Conservation (phyloP, 1,284 basidiomycete species). For the Porodaedalea pini region DNA sequence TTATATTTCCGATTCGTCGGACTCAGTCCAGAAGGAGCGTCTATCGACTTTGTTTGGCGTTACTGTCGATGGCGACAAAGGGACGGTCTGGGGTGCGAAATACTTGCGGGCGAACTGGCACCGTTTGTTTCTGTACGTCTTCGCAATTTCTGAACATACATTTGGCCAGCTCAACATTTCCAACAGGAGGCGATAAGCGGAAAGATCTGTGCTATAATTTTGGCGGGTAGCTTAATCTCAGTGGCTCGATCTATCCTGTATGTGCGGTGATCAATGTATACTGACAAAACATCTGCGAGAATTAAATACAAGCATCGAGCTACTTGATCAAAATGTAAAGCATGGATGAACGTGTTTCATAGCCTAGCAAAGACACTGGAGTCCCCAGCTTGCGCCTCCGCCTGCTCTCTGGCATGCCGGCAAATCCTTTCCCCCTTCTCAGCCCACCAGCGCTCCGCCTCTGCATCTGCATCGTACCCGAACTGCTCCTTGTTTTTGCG, state of each 20-base stretch:
- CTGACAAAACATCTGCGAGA: neutral
- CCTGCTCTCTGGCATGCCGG: slow-evolving; percentile 5
- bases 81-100: slow-evolving; percentile 1
- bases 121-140: neutral
- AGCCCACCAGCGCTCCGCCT: slow-evolving; percentile 26
- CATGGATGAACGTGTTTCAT: neutral
- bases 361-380: slow-evolving; percentile 6
- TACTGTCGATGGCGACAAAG: neutral
- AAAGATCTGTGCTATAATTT: too few species aligned
- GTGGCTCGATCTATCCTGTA: too few species aligned
- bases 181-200: neutral
- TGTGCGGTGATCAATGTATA: too few species aligned
- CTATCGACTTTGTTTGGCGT: neutral
- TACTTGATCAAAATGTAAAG: neutral
- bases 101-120: neutral
- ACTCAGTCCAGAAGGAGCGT: neutral
- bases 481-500: slow-evolving; percentile 26
- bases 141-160: neutral
- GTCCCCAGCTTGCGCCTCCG: neutral
- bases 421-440: slow-evolving; percentile 22
- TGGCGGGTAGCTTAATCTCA: too few species aligned
- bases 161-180: neutral
- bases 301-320: neutral
- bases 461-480: slow-evolving; percentile 26
- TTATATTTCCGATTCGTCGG: neutral